Evolutionary conservation across 2,329 filamentous ascomycete species (phyloP).

Genomic region (Aureobasidium sp.): DNA sequence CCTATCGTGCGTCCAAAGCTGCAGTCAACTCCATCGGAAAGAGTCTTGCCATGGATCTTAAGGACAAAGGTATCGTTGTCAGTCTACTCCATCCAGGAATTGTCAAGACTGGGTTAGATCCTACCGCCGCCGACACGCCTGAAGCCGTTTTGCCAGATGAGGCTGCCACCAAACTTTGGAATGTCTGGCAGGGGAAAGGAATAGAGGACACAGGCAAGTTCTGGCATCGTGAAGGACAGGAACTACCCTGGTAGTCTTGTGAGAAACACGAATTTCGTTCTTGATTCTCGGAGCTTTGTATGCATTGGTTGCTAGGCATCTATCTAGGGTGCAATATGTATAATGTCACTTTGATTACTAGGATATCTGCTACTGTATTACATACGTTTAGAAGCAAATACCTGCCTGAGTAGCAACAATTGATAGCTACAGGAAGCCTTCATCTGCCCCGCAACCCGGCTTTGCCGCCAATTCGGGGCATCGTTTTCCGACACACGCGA

Average conservation of each 20-base stretch:
- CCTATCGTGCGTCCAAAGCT: conserved; percentile 40
- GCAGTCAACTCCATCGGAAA: conserved; percentile 41
- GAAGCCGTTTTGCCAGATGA: conserved; percentile 40
- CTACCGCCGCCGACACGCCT: conserved; percentile 20
- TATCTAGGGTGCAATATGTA: no score
- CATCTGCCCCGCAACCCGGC: background rate
- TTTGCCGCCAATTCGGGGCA: background rate
- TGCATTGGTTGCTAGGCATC: no score
- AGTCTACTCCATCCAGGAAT: conserved; percentile 39
- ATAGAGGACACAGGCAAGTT: conserved; percentile 38
- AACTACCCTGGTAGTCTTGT: conserved; percentile 35
- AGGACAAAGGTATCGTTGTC: conserved; percentile 34
- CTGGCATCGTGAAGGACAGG: conserved; percentile 36
- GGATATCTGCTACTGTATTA: no score
- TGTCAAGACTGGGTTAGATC: conserved; percentile 34
- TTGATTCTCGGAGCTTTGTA: no score
- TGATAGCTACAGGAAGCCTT: background rate
- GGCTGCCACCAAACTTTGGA: conserved; percentile 38
- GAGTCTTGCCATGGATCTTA: conserved; percentile 37
- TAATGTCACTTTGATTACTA: no score
- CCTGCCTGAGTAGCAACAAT: background rate
- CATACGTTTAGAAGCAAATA: background rate
- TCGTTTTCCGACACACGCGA: background rate
- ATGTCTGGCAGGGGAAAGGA: conserved; percentile 33
- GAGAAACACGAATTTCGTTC: no score